Base-by-base conservation (phyloP, 345 rosid genomes). In the Linum lewisii region DNA sequence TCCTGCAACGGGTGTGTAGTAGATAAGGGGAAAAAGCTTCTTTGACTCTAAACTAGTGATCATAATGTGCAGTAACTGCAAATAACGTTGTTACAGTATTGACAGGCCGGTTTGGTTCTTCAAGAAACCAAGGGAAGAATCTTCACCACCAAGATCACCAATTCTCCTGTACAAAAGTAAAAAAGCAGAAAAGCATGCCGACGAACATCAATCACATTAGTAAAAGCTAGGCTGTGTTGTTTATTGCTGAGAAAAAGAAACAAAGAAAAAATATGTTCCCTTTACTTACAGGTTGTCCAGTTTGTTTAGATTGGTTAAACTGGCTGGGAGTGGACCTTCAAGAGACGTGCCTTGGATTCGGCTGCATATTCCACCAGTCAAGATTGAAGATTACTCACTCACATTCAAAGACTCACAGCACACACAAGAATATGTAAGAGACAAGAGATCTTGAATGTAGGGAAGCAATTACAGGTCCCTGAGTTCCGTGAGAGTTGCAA, bases 281-380 rank as follows among this genome's bases (percentile, higher is more conserved):
- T n/a, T n/a, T n/a, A 18, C 78, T 74, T 74, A 82, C 84, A 82
- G 70, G 72, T 70, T 76, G 18, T 70, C 68, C 60, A 82, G 63
- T 54, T 78, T 79, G 36, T 69, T 66, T 13, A 81, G 72, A 62
- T 69, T 70, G 1, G 61, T 62, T 9, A 79, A 78, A 68, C 63
- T 82, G 68, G 59, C 64, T 37, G 87, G 87, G 18, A 82, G 79
- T 21, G 84, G 82, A 65, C 87, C 87, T 72, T 76, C 73, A 16
- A 82, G 82, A 61, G 54, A 24, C 0, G 81, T 78, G 29, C 87
- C 84, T 63, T 79, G 78, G 58, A 79, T 64, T 21, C 82, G 66
- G 61, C 84, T 82, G 70, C 4, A 23, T 49, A 63, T 42, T 19
- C 55, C 19, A 72, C 51, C 57, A 50, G 45, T 21, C 21, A n/a